A percentile compares a stretch with the other conserved stretches of the same genome.
phyloP scores from a whole-genome alignment of 2,329 filamentous ascomycete species.

The Trichoderma aggressivum region DNA sequence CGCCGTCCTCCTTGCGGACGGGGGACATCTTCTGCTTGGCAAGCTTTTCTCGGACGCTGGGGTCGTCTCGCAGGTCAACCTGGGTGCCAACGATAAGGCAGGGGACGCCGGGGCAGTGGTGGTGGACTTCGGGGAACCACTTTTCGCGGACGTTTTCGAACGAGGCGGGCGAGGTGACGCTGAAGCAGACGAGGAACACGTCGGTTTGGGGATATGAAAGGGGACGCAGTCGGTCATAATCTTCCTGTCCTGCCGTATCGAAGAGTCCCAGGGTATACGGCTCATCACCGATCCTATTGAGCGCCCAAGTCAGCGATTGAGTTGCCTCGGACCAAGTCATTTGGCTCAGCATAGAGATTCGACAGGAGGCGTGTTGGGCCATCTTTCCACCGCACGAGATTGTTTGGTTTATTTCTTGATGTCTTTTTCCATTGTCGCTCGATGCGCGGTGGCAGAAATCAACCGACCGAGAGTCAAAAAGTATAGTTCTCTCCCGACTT shows the following conservation, averaged over 20 bases:
- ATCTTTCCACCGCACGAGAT: neutral
- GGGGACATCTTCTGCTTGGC: constrained; percentile 94
- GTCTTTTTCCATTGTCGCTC: neutral
- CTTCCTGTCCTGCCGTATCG: constrained; percentile 98
- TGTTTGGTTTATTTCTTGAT: neutral
- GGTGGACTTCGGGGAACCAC: constrained; percentile 98
- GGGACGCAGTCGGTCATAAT: constrained; percentile 95
- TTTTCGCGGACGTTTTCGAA: constrained; percentile 99
- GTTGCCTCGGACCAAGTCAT: neutral
- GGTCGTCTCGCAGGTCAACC: constrained; percentile 90
- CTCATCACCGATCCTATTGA: constrained; percentile 89
- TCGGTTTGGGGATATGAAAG: constrained; percentile 98
- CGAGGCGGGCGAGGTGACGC: constrained; percentile 92
- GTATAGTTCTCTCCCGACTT: neutral
- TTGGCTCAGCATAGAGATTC: neutral
- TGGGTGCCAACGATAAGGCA: constrained; percentile 98
- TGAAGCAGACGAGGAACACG: constrained; percentile 98
- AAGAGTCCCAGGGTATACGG: constrained; percentile 96
- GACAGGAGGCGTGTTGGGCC: neutral
- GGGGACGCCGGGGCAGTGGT: constrained; percentile 96
- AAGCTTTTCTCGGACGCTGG: constrained; percentile 83
- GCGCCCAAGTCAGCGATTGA: constrained; percentile 10
- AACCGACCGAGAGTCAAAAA: neutral
- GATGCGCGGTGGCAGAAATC: neutral
- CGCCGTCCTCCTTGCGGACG: constrained; percentile 87